phyloP scores from a whole-genome alignment of 1,284 basidiomycete species.

The Earliella scabrosa region DNA sequence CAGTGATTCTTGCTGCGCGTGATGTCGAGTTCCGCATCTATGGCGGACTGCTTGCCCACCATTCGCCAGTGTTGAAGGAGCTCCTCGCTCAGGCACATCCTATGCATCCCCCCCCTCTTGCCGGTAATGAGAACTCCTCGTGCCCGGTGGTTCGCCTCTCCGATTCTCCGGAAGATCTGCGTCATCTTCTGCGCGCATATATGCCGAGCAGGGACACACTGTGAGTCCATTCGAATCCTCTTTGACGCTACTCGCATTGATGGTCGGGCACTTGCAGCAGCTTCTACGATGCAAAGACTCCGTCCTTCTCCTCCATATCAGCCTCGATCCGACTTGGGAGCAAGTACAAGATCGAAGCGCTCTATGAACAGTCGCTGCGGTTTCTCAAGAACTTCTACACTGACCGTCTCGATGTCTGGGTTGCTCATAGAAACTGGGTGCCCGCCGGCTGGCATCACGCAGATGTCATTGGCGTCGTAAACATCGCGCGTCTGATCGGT shows the following conservation, averaged over 20 bases:
- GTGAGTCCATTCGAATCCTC: neutral
- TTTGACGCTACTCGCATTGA: neutral
- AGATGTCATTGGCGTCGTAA: constrained; percentile 3
- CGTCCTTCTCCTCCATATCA: neutral
- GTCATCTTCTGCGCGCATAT: neutral
- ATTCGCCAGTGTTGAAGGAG: constrained; percentile 3
- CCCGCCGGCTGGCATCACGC: constrained; percentile 27
- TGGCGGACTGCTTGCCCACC: constrained; percentile 1
- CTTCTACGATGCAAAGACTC: neutral
- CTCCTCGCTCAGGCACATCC: constrained; percentile 1
- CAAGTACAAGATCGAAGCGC: constrained; percentile 10
- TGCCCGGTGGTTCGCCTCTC: neutral
- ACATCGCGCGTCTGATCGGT: constrained; percentile 4
- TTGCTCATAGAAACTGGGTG: neutral
- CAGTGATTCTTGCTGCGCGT: constrained; percentile 7
- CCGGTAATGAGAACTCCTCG: neutral
- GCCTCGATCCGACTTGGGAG: constrained; percentile 4
- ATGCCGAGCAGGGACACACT: too few species aligned
- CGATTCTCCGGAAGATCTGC: neutral
- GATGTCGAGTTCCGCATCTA: constrained; percentile 8
- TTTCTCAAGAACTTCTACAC: neutral
- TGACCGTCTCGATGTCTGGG: neutral
- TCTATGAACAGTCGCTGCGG: neutral
- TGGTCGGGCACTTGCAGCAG: neutral
- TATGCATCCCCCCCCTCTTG: neutral